These are phyloP conservation scores for Vaucheria bursata DNA, from an alignment of 352 stramenopile genomes.

Conservation along the genomic window DNA sequence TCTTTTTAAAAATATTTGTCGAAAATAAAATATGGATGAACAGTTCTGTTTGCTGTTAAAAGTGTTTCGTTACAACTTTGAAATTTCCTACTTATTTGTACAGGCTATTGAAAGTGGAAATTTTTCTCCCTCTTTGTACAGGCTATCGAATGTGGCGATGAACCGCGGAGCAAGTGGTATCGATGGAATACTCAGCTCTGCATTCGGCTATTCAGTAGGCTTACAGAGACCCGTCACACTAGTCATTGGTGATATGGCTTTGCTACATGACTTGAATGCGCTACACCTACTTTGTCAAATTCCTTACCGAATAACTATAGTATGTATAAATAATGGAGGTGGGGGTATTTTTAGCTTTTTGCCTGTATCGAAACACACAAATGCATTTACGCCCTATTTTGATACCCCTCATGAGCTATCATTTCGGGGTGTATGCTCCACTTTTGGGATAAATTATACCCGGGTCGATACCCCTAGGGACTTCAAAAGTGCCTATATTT, in stretches of 20 bases:
- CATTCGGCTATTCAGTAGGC: constrained; percentile 39
- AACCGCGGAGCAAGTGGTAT: constrained; percentile 46
- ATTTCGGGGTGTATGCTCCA: constrained; percentile 25
- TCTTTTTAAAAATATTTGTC: too few relatives aligned
- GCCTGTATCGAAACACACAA: constrained; percentile 38
- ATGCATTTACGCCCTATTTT: constrained; percentile 45
- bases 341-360: constrained; percentile 49
- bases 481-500: constrained; percentile 14
- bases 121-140: too few relatives aligned
- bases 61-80: not conserved
- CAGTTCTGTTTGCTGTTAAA: not conserved
- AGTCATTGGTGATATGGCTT: constrained; percentile 47
- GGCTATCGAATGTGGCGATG: constrained; percentile 15
- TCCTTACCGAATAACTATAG: constrained; percentile 27
- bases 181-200: constrained; percentile 42
- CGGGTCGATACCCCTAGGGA: constrained; percentile 16
- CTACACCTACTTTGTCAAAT: constrained; percentile 36
- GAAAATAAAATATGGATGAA: not conserved
- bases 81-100: not conserved
- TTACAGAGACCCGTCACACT: constrained; percentile 33
- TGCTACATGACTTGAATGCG: constrained; percentile 47
- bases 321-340: constrained; percentile 48
- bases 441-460: constrained; percentile 35
- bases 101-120: not conserved
- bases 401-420: constrained; percentile 39